Conservation (phyloP, 2,329 filamentous ascomycete species). For the Cytospora paraplurivora region DNA sequence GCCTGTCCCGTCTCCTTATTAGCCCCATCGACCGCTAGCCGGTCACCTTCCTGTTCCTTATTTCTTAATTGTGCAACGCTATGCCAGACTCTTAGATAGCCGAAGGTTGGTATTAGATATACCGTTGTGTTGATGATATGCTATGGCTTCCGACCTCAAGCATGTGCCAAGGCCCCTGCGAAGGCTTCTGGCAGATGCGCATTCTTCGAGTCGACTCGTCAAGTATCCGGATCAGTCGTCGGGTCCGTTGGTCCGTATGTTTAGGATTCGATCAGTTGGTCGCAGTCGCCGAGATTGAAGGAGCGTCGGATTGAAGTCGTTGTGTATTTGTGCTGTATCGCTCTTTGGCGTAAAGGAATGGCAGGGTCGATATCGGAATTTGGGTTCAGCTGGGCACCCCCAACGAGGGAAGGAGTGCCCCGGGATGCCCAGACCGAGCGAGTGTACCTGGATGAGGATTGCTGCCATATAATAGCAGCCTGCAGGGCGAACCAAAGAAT, state of each 20-base stretch:
- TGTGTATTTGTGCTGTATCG: not conserved
- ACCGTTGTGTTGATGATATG: not conserved
- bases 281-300: not conserved
- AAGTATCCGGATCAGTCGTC: not conserved
- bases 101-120: no score
- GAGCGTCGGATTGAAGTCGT: not conserved
- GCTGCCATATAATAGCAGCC: not conserved
- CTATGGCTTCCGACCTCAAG: not conserved
- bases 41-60: not conserved
- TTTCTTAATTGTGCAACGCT: not conserved
- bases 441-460: not conserved
- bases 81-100: not conserved
- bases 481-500: not conserved
- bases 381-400: not conserved
- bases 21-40: slow-evolving; percentile 12
- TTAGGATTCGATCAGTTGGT: not conserved
- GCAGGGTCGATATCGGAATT: not conserved
- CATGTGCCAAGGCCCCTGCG: not conserved
- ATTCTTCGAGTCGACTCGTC: not conserved
- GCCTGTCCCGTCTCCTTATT: slow-evolving; percentile 13
- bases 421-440: not conserved
- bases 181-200: not conserved
- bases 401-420: not conserved
- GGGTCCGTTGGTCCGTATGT: no score
- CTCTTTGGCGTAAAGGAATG: not conserved